Conservation (phyloP, 495 filamentous ascomycete species). For the Copromyces sp. region DNA sequence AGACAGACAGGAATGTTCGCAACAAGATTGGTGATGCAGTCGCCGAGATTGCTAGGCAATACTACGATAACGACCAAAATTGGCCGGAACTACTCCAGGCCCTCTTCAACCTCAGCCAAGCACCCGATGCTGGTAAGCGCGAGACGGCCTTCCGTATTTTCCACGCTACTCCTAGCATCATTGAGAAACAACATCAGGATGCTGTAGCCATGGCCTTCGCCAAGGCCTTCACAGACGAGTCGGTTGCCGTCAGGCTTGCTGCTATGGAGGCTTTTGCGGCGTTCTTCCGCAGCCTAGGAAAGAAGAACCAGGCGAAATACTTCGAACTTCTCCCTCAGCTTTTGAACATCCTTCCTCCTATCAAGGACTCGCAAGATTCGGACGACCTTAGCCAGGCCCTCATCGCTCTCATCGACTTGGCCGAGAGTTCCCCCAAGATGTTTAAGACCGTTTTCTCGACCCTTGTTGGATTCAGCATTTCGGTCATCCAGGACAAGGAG, state of each 20-base stretch:
- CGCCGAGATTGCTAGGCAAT: constrained; percentile 89
- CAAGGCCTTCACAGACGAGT: constrained; percentile 83
- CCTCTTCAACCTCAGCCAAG: constrained; percentile 82
- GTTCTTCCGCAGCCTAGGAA: constrained; percentile 82
- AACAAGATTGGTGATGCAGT: constrained; percentile 96
- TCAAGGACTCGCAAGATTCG: constrained; percentile 81
- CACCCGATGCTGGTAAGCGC: constrained; percentile 64
- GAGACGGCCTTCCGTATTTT: constrained; percentile 92
- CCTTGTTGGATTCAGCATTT: constrained; percentile 83
- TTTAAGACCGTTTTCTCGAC: constrained; percentile 87
- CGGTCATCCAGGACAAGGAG: constrained; percentile 91
- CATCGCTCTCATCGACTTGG: constrained; percentile 83
- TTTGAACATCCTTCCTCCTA: constrained; percentile 82
- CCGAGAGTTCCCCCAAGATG: constrained; percentile 88
- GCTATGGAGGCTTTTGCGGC: constrained; percentile 95
- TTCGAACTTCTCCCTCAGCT: constrained; percentile 76
- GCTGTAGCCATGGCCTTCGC: constrained; percentile 75
- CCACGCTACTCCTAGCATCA: constrained; percentile 87
- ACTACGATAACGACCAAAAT: constrained; percentile 74
- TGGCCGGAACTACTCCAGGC: constrained; percentile 86
- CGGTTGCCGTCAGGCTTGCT: constrained; percentile 70
- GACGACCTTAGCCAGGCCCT: constrained; percentile 84
- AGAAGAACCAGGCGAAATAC: constrained; percentile 80
- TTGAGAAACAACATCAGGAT: constrained; percentile 89
- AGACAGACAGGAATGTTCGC: constrained; percentile 59